phyloP scores from a whole-genome alignment of 2,329 filamentous ascomycete genomes.

The Xylariales sp. region DNA sequence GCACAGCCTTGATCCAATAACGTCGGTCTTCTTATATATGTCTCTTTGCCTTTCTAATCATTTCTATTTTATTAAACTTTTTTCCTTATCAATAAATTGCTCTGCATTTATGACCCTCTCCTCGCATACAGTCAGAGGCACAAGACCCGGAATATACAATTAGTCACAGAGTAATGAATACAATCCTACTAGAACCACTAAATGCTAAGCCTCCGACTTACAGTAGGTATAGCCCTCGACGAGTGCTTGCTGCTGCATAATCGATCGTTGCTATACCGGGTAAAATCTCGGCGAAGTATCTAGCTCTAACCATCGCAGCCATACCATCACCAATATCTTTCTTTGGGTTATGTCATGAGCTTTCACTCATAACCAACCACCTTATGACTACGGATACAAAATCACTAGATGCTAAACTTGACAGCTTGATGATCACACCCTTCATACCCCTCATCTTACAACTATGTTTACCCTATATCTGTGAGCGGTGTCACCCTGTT shows the following conservation, averaged over 20 bases:
- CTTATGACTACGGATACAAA: neutral
- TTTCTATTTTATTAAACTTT: neutral
- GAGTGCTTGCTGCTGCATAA: too few species aligned
- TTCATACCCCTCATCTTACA: neutral
- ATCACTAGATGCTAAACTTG: neutral
- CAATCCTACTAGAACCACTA: too few species aligned
- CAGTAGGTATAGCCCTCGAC: too few species aligned
- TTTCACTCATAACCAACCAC: neutral
- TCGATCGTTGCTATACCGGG: too few species aligned
- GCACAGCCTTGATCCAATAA: neutral
- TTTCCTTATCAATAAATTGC: too few species aligned
- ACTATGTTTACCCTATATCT: neutral
- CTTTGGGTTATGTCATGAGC: neutral
- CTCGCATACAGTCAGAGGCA: too few species aligned
- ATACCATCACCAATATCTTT: neutral
- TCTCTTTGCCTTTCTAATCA: neutral
- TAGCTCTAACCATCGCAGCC: neutral
- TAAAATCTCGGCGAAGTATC: too few species aligned
- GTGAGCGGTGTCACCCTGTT: slow-evolving; percentile 32
- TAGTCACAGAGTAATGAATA: too few species aligned
- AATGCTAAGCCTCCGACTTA: too few species aligned
- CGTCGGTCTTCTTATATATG: too few species aligned
- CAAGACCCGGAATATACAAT: too few species aligned
- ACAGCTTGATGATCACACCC: neutral
- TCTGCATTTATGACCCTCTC: too few species aligned